A percentile compares a stretch with the other conserved stretches of the same genome.
phyloP scores from a whole-genome alignment of 2,329 filamentous ascomycete species.

The Colletotrichum nymphaeae region DNA sequence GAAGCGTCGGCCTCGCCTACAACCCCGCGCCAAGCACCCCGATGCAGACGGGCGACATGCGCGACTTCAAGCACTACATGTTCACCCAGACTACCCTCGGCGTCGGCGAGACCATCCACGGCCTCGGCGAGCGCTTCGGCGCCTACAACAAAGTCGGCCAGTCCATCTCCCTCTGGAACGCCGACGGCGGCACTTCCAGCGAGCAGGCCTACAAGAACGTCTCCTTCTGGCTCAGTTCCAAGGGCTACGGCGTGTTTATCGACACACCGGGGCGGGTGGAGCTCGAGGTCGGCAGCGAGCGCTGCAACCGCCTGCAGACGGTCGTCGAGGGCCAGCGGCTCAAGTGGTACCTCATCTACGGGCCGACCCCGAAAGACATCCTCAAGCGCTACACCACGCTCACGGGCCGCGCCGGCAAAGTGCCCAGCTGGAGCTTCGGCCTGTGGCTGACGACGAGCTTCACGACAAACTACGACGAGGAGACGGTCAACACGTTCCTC shows the following conservation, averaged over 20 bases:
- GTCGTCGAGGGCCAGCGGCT: slow-evolving; percentile 76
- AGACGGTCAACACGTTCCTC: slow-evolving; percentile 75
- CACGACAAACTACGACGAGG: slow-evolving; percentile 78
- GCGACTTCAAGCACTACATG: slow-evolving; percentile 64
- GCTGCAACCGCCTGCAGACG: slow-evolving; percentile 77
- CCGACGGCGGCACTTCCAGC: slow-evolving; percentile 73
- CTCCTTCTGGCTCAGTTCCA: slow-evolving; percentile 75
- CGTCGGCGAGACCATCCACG: slow-evolving; percentile 76
- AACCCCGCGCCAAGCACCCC: slow-evolving; percentile 47
- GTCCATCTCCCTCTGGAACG: slow-evolving; percentile 72
- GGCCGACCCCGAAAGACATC: slow-evolving; percentile 77
- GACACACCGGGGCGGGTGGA: slow-evolving; percentile 77
- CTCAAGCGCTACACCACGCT: slow-evolving; percentile 74
- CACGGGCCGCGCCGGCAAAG: slow-evolving; percentile 72
- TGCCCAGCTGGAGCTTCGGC: slow-evolving; percentile 81
- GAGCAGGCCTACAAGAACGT: slow-evolving; percentile 81
- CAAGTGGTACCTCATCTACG: slow-evolving; percentile 81
- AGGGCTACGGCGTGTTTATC: slow-evolving; percentile 83
- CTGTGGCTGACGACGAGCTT: slow-evolving; percentile 83
- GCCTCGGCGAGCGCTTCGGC: slow-evolving; percentile 81
- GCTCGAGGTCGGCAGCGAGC: slow-evolving; percentile 79
- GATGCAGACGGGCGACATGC: slow-evolving; percentile 48
- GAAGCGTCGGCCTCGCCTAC: slow-evolving; percentile 53
- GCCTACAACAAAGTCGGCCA: slow-evolving; percentile 83
- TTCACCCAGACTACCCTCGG: slow-evolving; percentile 66